phyloP scores from a whole-genome alignment of 2,329 filamentous ascomycete genomes.

The Phoma sp. region DNA sequence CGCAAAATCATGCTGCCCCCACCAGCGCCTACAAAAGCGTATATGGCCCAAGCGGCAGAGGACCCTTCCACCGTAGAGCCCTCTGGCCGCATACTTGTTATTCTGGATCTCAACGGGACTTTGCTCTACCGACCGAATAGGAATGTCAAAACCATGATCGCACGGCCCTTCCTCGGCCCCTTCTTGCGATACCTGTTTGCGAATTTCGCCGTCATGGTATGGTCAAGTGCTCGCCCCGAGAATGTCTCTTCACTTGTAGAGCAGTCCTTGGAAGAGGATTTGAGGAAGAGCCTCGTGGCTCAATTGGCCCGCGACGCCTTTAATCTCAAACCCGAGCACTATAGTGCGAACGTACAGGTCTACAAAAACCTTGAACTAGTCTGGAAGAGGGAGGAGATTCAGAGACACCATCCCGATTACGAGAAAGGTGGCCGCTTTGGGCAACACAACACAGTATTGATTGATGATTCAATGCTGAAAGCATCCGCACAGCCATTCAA shows the following conservation, averaged over 20 bases:
- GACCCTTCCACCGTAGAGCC: conserved; percentile 38
- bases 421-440: conserved; percentile 63
- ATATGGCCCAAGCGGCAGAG: conserved; percentile 62
- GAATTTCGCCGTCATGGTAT: conserved; percentile 82
- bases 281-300: conserved; percentile 65
- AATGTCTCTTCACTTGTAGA: conserved; percentile 75
- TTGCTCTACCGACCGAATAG: conserved; percentile 73
- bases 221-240: conserved; percentile 80
- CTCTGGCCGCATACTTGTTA: conserved; percentile 73
- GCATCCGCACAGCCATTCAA: conserved; percentile 84
- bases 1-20: conserved; percentile 51
- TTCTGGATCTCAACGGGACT: conserved; percentile 94
- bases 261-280: conserved; percentile 64
- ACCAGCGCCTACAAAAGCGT: conserved; percentile 65
- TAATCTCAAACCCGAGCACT: conserved; percentile 68
- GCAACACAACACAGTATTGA: conserved; percentile 84
- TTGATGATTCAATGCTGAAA: conserved; percentile 86
- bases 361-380: conserved; percentile 83
- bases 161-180: conserved; percentile 68
- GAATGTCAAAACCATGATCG: conserved; percentile 59
- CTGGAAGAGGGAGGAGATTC: conserved; percentile 64
- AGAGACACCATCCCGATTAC: conserved; percentile 50
- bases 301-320: conserved; percentile 82
- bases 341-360: conserved; percentile 74
- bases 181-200: conserved; percentile 78